A percentile compares a stretch with the other conserved stretches of the same genome.
Conservation (phyloP, 73 alveolate genomes). For the Tetrahymena elliotti region DNA sequence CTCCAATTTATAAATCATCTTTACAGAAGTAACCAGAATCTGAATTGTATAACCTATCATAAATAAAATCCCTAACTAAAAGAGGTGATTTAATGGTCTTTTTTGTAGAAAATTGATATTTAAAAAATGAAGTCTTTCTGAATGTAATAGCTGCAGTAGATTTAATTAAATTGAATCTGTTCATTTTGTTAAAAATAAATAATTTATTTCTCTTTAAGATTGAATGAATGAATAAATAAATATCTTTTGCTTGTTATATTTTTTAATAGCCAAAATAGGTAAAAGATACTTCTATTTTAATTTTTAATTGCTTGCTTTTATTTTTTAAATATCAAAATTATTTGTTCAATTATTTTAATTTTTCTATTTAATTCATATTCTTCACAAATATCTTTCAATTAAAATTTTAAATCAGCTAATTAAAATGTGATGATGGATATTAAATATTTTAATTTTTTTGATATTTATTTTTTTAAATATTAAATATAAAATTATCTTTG, state of each 20-base stretch:
- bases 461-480: no score
- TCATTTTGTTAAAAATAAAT: background rate
- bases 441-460: no score
- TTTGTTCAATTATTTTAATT: no score
- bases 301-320: no score
- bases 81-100: background rate
- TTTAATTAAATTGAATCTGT: background rate
- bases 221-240: no score
- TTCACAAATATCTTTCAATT: no score
- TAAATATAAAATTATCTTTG: no score
- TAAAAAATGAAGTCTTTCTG: background rate
- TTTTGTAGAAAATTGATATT: background rate
- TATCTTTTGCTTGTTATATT: background rate
- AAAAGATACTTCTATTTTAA: background rate
- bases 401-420: no score
- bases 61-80: constrained; percentile 55
- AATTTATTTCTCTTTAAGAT: no score
- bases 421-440: no score
- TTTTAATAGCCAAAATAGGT: background rate
- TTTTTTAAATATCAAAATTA: background rate
- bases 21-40: constrained; percentile 71
- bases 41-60: constrained; percentile 58
- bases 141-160: background rate
- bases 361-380: no score
- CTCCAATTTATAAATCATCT: constrained; percentile 64